phyloP scores from a whole-genome alignment of 208 protist genomes.

The Crithidia expoeki region DNA sequence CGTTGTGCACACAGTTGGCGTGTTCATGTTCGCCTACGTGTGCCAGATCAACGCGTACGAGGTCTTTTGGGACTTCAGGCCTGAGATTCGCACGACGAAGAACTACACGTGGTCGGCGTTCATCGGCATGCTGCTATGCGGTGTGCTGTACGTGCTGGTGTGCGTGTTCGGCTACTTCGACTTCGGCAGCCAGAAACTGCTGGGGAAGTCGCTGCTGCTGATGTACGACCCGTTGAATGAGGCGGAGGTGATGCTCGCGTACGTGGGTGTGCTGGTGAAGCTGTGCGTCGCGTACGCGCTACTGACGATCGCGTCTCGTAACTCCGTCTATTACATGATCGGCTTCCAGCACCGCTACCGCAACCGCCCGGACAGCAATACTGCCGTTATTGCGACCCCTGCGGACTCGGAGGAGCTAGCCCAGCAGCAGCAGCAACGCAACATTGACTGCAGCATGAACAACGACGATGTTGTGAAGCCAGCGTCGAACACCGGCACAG shows the following conservation, averaged over 20 bases:
- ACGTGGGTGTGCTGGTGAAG: slow-evolving; percentile 64
- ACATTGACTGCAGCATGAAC: slow-evolving; percentile 1
- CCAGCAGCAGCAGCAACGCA: no score
- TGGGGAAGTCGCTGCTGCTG: no score
- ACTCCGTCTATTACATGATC: slow-evolving; percentile 65
- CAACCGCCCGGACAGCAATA: slow-evolving; percentile 17
- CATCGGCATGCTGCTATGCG: slow-evolving; percentile 62
- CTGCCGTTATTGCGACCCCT: not conserved
- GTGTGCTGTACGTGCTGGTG: slow-evolving; percentile 54
- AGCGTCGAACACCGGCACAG: not conserved
- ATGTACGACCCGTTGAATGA: slow-evolving; percentile 63
- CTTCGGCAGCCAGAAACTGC: slow-evolving; percentile 46
- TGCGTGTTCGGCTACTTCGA: slow-evolving; percentile 72
- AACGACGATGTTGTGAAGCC: not conserved
- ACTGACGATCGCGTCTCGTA: slow-evolving; percentile 44
- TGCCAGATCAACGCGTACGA: slow-evolving; percentile 66
- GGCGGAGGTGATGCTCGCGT: slow-evolving; percentile 42
- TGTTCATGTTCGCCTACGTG: slow-evolving; percentile 72
- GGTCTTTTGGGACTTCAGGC: slow-evolving; percentile 56
- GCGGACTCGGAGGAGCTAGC: slow-evolving; percentile 5
- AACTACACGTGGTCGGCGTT: slow-evolving; percentile 46
- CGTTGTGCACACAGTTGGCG: slow-evolving; percentile 17
- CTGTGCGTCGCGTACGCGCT: slow-evolving; percentile 63
- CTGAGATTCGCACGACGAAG: slow-evolving; percentile 27
- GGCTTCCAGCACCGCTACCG: slow-evolving; percentile 48